Conservation (phyloP, 257 asterid species). For the Salvia hispanica region DNA sequence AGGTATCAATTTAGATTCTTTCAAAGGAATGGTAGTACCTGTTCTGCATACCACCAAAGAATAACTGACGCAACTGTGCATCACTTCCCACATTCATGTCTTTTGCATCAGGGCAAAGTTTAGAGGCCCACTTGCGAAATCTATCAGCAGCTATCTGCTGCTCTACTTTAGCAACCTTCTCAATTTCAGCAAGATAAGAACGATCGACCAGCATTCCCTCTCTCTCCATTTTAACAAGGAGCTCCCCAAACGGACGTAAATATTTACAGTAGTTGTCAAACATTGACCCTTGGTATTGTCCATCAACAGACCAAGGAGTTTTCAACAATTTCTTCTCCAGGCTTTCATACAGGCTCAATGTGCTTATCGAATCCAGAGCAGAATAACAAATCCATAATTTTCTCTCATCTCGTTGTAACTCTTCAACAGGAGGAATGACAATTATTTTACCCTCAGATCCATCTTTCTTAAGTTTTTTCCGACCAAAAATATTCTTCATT, state of each 20-base stretch:
- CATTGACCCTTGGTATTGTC: conserved; percentile 73
- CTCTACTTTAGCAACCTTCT: conserved; percentile 82
- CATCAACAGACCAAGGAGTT: conserved; percentile 71
- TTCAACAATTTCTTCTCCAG: conserved; percentile 65
- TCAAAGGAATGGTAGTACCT: conserved; percentile 45
- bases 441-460: conserved; percentile 85
- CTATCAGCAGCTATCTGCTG: conserved; percentile 81
- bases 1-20: not conserved
- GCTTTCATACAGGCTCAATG: conserved; percentile 82
- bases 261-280: conserved; percentile 65
- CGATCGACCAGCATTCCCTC: conserved; percentile 97
- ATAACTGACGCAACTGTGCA: conserved; percentile 81
- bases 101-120: conserved; percentile 78
- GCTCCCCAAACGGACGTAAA: conserved; percentile 93
- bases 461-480: conserved; percentile 74
- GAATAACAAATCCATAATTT: conserved; percentile 87
- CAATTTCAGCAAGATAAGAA: conserved; percentile 82
- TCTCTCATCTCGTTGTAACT: conserved; percentile 76
- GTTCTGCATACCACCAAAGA: conserved; percentile 90
- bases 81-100: conserved; percentile 97
- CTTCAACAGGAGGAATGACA: conserved; percentile 81
- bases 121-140: conserved; percentile 93
- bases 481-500: conserved; percentile 86
- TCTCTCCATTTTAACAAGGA: conserved; percentile 86
- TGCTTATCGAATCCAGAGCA: conserved; percentile 89